Conservation (phyloP, 2,329 filamentous ascomycete species). For the Aspergillus costaricaensis region DNA sequence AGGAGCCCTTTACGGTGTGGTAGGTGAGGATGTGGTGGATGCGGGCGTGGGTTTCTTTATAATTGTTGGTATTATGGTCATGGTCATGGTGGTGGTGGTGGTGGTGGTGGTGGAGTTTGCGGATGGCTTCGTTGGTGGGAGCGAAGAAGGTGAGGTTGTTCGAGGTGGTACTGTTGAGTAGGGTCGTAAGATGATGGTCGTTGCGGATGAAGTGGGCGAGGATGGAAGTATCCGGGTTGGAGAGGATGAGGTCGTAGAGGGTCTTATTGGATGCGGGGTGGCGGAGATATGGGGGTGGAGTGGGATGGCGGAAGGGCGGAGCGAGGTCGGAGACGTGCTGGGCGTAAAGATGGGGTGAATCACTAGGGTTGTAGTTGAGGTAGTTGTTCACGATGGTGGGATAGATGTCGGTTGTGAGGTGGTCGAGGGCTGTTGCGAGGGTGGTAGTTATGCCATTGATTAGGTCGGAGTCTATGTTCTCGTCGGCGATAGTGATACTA, state of each 20-base stretch:
- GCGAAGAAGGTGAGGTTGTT: conserved; percentile 80
- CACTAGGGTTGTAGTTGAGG: neutral
- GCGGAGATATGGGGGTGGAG: conserved; percentile 18
- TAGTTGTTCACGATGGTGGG: neutral
- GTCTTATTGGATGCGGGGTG: conserved; percentile 63
- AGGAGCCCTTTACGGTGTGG: conserved; percentile 70
- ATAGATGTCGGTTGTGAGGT: neutral
- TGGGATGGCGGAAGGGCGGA: conserved; percentile 3
- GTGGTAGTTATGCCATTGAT: neutral
- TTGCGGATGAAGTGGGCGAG: conserved; percentile 75
- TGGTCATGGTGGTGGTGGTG: no score
- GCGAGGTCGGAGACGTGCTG: neutral
- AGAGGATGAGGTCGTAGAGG: conserved; percentile 76
- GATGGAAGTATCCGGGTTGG: conserved; percentile 73
- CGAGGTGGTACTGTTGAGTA: conserved; percentile 69
- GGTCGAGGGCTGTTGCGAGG: neutral
- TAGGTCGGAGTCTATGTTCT: conserved; percentile 13
- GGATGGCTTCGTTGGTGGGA: conserved; percentile 75
- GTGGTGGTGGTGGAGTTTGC: conserved; percentile 56
- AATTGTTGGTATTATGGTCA: neutral
- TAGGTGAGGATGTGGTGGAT: conserved; percentile 71
- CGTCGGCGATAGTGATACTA: conserved; percentile 4
- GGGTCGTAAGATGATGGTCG: conserved; percentile 68
- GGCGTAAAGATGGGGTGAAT: neutral
- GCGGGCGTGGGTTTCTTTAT: conserved; percentile 48